These are phyloP conservation scores for Limnomonas spitsbergensis DNA, from an alignment of 139 green algal species.

Conservation along the genomic window DNA sequence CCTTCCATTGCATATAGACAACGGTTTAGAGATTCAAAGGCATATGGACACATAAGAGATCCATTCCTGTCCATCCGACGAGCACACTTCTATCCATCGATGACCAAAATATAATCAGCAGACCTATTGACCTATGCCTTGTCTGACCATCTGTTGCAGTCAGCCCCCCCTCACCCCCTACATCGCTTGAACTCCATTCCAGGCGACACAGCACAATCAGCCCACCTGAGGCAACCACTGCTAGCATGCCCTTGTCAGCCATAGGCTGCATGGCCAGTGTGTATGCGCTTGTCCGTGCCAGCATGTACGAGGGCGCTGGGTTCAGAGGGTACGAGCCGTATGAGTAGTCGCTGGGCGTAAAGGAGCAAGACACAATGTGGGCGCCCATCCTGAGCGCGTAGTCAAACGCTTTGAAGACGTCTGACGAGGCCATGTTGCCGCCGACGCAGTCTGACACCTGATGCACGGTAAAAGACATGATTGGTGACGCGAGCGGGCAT, in stretches of 20 bases:
- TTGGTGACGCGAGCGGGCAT: no score
- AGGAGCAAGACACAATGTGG: constrained; percentile 21
- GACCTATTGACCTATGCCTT: not conserved
- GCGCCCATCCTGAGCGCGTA: constrained; percentile 20
- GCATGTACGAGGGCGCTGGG: not conserved
- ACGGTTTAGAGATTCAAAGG: no score
- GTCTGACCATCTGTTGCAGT: not conserved
- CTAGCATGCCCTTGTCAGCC: not conserved
- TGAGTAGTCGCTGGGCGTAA: not conserved
- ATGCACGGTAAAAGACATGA: no score
- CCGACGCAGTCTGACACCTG: constrained; percentile 6
- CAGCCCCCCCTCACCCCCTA: not conserved
- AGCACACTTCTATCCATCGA: no score
- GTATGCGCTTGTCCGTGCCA: not conserved
- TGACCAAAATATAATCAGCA: no score
- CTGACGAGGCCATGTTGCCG: not conserved
- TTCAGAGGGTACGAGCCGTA: not conserved
- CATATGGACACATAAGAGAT: no score
- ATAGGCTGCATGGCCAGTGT: not conserved
- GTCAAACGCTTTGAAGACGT: constrained; percentile 21
- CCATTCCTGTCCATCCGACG: no score
- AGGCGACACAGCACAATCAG: not conserved
- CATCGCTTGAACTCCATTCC: not conserved
- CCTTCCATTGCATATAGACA: no score
- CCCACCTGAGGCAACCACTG: not conserved